Evolutionary conservation across 257 asterid genomes (phyloP).

Genomic region (Solanum rostratum): DNA sequence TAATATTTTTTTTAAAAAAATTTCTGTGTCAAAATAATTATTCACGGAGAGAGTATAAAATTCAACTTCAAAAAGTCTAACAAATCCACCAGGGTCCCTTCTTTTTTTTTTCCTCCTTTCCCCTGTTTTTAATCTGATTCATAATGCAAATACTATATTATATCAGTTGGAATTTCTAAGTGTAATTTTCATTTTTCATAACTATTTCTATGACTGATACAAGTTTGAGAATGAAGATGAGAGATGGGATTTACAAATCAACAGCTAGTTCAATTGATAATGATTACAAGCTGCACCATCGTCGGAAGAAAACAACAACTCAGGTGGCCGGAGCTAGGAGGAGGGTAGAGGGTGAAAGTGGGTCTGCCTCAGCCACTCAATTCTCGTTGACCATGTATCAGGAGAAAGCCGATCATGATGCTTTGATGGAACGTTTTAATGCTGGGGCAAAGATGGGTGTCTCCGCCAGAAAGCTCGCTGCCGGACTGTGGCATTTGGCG

Average conservation of each 20-base stretch:
- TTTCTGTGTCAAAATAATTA: no score
- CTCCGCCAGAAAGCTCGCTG: constrained; percentile 53
- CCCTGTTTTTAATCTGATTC: not conserved
- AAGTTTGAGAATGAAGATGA: not conserved
- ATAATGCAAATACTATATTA: not conserved
- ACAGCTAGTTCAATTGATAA: not conserved
- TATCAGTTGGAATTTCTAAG: not conserved
- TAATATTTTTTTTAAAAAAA: no score
- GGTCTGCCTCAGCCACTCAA: constrained; percentile 17
- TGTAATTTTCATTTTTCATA: not conserved
- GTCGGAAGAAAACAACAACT: not conserved
- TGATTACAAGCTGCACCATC: not conserved
- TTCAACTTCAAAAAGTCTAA: not conserved
- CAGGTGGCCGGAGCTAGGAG: constrained; percentile 1
- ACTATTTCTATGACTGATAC: no score
- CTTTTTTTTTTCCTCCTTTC: not conserved
- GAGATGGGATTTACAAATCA: not conserved
- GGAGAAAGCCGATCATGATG: not conserved
- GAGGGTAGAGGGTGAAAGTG: constrained; percentile 13
- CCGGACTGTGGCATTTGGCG: constrained; percentile 38
- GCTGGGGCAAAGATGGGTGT: constrained; percentile 3
- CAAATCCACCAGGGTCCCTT: not conserved
- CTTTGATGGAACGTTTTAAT: constrained; percentile 1
- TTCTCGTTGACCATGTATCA: constrained; percentile 8
- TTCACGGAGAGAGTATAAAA: no score